phyloP scores from a whole-genome alignment of 2,329 filamentous ascomycete species.

The Sphaerulina musiva region DNA sequence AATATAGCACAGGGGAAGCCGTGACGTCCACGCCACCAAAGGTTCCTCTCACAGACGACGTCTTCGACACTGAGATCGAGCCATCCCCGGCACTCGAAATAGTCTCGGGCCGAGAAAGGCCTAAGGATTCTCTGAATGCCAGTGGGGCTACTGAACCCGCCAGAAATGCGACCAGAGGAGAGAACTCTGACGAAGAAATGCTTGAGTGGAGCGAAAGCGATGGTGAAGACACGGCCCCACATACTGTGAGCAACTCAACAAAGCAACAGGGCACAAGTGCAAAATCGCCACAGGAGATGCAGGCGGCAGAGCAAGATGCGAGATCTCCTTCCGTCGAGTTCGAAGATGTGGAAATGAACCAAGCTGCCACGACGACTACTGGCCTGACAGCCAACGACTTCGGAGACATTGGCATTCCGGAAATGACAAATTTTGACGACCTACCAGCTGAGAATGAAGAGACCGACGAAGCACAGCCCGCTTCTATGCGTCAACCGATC shows the following conservation, averaged over 20 bases:
- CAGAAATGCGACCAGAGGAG: not conserved
- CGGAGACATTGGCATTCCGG: conserved; percentile 43
- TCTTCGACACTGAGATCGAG: not conserved
- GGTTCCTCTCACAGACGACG: not conserved
- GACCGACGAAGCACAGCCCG: conserved; percentile 18
- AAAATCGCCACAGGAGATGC: not conserved
- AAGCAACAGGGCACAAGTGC: not conserved
- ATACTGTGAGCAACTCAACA: not conserved
- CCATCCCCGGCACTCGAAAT: not conserved
- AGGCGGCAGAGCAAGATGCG: not conserved
- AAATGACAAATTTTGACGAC: conserved; percentile 15
- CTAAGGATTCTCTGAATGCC: not conserved
- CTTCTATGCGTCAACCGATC: conserved; percentile 27
- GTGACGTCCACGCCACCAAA: not conserved
- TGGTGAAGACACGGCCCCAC: conserved; percentile 23
- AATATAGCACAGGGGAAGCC: not conserved
- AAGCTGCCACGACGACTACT: not conserved
- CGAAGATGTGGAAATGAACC: conserved; percentile 2
- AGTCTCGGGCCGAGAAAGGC: not conserved
- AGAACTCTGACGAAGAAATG: conserved; percentile 29
- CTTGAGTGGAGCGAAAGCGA: conserved; percentile 53
- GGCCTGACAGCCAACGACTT: conserved; percentile 36
- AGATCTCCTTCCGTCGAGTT: conserved; percentile 17
- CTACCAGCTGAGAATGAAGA: conserved; percentile 18
- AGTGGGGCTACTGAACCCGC: not conserved